Base-by-base conservation (phyloP, 805 yeast species). In the Teunomyces cretensis region DNA sequence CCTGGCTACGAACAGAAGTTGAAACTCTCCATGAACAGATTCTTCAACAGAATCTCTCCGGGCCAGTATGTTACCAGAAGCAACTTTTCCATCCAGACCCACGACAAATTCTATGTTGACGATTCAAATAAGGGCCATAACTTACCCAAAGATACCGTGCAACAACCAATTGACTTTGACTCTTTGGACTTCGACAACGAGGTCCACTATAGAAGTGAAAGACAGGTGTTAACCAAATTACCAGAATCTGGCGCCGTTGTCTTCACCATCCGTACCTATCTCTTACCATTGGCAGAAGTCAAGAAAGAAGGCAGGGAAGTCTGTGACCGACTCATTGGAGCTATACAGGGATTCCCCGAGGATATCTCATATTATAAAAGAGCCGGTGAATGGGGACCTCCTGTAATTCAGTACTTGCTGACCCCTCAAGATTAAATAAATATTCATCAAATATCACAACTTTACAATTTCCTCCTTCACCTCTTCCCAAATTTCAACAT, bases 301-400 rank as follows among this genome's bases (percentile, higher is more conserved):
- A 64, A 62, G 40, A 49, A 50, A 2, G 68, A 70, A 33, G 65
- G 65, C 1, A 46, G 42, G 19, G 75, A 70, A 40, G 66, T 70
- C 1, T 68, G 74, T 5, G 76, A 74, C n/a, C 75, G 81, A 14
- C 63, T 87, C 15, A 67, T 73, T 38, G 83, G 80, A 7, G 88
- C 90, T 1, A 78, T 88, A 30, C 76, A 76, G 16, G 84, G 82
- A 0, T 72, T 86, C 57, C 84, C 85, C 7, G 79, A 70, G 2
- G 78, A 70, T 19, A 61, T 86, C 45, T 80, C 81, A 1, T 65
- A 67, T 22, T 87, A 87, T 66, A 87, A 87, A 61, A 72, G 79
- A 46, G 72, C 79, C 27, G 74, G 74, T 2, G 81, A 71, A 50
- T 86, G 94, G 90, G 88, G 90, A 0, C 79, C 78, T 0, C 84